Evolutionary conservation across 495 filamentous ascomycete genomes (phyloP), one percentile per base, ranked within the genome.

Genomic region (Podospora pseudoanserina): DNA sequence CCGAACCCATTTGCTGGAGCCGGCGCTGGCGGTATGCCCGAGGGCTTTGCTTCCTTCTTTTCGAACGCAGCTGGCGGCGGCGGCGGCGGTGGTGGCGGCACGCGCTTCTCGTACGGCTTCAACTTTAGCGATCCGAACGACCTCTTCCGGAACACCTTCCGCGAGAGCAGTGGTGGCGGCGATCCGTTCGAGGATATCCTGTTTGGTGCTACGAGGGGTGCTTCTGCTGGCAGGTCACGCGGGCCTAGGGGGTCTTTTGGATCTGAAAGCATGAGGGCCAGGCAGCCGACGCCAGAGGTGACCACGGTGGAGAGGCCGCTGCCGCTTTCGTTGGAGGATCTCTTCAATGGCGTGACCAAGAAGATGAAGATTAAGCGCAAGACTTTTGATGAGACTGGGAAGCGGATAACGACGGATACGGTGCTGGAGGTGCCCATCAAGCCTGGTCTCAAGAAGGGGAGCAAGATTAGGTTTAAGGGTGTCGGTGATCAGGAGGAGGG

Each of bases 311-410:
- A 97, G 80, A 89, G 90, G 71, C 90, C 92, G 65, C 79, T 99
- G 69, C 86, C 88, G 20, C 78, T 98, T 54, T 87, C 90, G 16
- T 81, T 99, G 27, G 95, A 98, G 75, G 95, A 99, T 73, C 79
- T 98, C 60, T 97, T 85, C 79, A 85, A 78, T 9, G 95, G 95
- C 23, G 87, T 87, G 44, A 91, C 89, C 16, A 99, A 99, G 86
- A 97, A 96, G 84, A 92, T 99, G 81, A 94, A 92, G 78, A 96
- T 97, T 60, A 97, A 97, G 86, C 89, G 93, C 72, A 98, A 98
- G 86, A 91, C 88, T 44, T 98, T 92, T 72, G 95, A 99, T 78
- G 81, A 85, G 5, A 91, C 85, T 28, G 92, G 92, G 57, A 96
- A 93, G 81, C 87, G 91, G 71, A 93, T 83, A 32, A 90, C 89